Percentiles rank a stretch among this genome's conserved stretches.
These are phyloP conservation scores for Blastosporella zonata DNA, from an alignment of 1,284 basidiomycete genomes.

Conservation along the genomic window DNA sequence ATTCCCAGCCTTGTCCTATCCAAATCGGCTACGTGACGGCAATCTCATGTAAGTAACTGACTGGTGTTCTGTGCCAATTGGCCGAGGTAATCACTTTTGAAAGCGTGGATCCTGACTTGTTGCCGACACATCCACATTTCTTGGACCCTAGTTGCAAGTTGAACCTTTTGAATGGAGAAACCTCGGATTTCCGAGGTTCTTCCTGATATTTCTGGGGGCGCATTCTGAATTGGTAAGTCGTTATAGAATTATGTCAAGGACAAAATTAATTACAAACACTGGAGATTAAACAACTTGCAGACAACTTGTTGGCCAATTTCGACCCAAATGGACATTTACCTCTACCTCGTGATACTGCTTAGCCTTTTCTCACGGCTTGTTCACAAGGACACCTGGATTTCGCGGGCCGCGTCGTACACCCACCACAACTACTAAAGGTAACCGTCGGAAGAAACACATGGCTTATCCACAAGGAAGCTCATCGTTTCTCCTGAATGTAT, in stretches of 20 bases:
- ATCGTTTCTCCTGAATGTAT: too few relatives aligned
- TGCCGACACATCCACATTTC: not conserved
- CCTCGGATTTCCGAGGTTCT: constrained; percentile 24
- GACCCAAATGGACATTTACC: not conserved
- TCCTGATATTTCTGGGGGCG: constrained; percentile 13
- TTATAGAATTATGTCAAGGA: not conserved
- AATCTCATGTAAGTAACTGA: too few relatives aligned
- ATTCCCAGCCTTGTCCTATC: too few relatives aligned
- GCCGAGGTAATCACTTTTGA: not conserved
- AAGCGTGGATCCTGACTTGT: not conserved
- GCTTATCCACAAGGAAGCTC: constrained; percentile 3
- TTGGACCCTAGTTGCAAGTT: constrained; percentile 1
- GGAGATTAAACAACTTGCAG: not conserved
- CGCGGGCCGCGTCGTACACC: too few relatives aligned
- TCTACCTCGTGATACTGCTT: too few relatives aligned
- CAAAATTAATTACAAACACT: not conserved
- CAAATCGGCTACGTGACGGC: too few relatives aligned
- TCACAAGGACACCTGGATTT: too few relatives aligned
- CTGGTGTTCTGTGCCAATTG: not conserved
- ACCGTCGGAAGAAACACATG: too few relatives aligned
- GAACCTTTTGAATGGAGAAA: constrained; percentile 21
- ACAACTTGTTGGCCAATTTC: not conserved
- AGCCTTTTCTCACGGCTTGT: constrained; percentile 5
- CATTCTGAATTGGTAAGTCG: constrained; percentile 1
- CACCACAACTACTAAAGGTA: too few relatives aligned